Evolutionary conservation across 192 early-diverging fungal species (phyloP).

Genomic region (Coemansia sp.): DNA sequence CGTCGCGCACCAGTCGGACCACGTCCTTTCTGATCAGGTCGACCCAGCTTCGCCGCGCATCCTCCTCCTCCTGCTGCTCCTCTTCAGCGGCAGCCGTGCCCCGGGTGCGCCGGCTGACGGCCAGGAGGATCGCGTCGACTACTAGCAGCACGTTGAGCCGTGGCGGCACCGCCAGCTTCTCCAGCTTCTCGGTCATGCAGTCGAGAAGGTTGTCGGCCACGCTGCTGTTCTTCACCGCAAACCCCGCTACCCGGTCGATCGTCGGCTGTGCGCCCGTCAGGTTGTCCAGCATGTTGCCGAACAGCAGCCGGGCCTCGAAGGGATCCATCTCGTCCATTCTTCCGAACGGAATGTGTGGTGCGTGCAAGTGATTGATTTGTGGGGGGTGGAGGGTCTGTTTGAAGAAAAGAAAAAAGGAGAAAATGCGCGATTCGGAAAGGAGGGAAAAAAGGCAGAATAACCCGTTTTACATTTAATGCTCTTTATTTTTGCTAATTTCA

Average conservation of each 20-base stretch:
- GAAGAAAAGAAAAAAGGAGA: not conserved
- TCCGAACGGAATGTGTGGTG: not conserved
- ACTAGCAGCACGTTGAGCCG: slow-evolving; percentile 55
- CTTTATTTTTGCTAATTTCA: not conserved
- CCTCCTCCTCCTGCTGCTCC: slow-evolving; percentile 1
- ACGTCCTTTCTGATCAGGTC: slow-evolving; percentile 42
- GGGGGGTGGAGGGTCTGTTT: not conserved
- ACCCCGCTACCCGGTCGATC: slow-evolving; percentile 43
- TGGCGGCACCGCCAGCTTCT: slow-evolving; percentile 36
- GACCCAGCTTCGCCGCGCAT: slow-evolving; percentile 14
- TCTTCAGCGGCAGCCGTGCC: not conserved
- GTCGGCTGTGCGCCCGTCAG: slow-evolving; percentile 48
- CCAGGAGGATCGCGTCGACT: slow-evolving; percentile 48
- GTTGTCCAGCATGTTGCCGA: slow-evolving; percentile 56
- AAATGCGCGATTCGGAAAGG: not conserved
- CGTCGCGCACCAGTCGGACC: slow-evolving; percentile 21
- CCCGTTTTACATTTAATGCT: not conserved
- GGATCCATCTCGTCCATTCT: slow-evolving; percentile 55
- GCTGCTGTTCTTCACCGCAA: slow-evolving; percentile 41
- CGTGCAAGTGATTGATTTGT: not conserved
- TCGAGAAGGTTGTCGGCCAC: slow-evolving; percentile 51
- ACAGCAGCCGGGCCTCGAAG: slow-evolving; percentile 53
- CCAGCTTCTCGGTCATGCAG: slow-evolving; percentile 55
- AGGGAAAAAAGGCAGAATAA: not conserved
- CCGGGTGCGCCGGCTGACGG: not conserved